phyloP scores from a whole-genome alignment of 2,329 filamentous ascomycete genomes.

The Pseudomassariella vexata region DNA sequence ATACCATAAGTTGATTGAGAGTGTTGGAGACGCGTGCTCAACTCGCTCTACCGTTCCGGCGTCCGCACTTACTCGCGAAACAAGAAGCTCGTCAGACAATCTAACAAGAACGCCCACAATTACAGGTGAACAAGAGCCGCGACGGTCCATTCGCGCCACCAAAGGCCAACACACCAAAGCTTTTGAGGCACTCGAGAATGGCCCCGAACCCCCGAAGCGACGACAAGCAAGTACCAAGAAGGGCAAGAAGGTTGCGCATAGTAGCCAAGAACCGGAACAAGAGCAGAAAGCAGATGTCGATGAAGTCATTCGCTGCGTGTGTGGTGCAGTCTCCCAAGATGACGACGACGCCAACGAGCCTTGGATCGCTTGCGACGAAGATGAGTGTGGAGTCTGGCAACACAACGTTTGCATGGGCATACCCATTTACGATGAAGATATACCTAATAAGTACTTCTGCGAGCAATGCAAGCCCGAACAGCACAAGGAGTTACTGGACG shows the following conservation, averaged over 20 bases:
- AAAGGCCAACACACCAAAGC: conserved; percentile 94
- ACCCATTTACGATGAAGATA: conserved; percentile 68
- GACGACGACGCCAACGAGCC: conserved; percentile 73
- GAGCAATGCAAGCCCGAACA: conserved; percentile 82
- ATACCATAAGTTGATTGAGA: conserved; percentile 7
- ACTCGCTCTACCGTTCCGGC: conserved; percentile 1
- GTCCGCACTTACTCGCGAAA: background rate
- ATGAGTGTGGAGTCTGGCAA: conserved; percentile 90
- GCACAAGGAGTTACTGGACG: conserved; percentile 74
- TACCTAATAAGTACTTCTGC: conserved; percentile 84
- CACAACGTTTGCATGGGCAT: conserved; percentile 95
- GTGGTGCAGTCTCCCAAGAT: conserved; percentile 75
- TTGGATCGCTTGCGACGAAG: conserved; percentile 94
- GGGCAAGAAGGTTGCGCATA: conserved; percentile 47
- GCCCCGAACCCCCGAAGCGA: conserved; percentile 46
- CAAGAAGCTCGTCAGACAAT: conserved; percentile 6
- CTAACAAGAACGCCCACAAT: conserved; percentile 15
- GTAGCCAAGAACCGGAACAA: conserved; percentile 20
- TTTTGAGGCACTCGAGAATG: conserved; percentile 67
- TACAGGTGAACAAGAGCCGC: conserved; percentile 62
- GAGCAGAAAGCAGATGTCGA: conserved; percentile 49
- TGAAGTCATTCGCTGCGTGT: conserved; percentile 81
- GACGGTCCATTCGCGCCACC: conserved; percentile 90
- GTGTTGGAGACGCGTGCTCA: conserved; percentile 4
- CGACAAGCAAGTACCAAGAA: conserved; percentile 29